phyloP scores from a whole-genome alignment of 768 basidiomycete genomes.

The Dentipellis fragilis region DNA sequence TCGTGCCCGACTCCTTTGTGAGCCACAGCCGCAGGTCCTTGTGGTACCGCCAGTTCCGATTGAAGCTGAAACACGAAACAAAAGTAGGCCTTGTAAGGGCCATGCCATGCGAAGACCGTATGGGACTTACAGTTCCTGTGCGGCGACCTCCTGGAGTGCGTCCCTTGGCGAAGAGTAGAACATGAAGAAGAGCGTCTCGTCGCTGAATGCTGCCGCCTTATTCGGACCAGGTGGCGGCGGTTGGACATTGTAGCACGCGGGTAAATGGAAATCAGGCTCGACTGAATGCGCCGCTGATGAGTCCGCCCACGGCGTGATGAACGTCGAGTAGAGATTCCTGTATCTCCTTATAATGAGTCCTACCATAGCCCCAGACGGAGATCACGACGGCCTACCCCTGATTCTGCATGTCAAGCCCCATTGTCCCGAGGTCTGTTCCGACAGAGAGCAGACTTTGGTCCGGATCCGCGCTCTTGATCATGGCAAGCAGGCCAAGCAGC shows the following conservation, averaged over 20 bases:
- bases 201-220: constrained; percentile 77
- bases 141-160: constrained; percentile 84
- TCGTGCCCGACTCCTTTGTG: constrained; percentile 76
- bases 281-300: constrained; percentile 70
- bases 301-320: constrained; percentile 93
- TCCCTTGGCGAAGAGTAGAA: constrained; percentile 91
- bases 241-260: constrained; percentile 84
- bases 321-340: constrained; percentile 77
- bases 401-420: constrained; percentile 80
- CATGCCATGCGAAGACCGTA: constrained; percentile 4
- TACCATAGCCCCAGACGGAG: background rate
- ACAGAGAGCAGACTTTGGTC: constrained; percentile 73
- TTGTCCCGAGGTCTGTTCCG: constrained; percentile 80
- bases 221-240: constrained; percentile 70
- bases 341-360: background rate
- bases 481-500: constrained; percentile 60
- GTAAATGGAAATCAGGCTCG: constrained; percentile 85
- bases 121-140: constrained; percentile 78
- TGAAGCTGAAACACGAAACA: constrained; percentile 44
- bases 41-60: constrained; percentile 93
- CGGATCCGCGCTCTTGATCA: constrained; percentile 76
- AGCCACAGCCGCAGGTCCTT: constrained; percentile 77
- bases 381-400: constrained; percentile 51
- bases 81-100: background rate
- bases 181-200: constrained; percentile 94